Base-by-base conservation (phyloP, 495 filamentous ascomycete genomes). In the Daldinia caldariorum region DNA sequence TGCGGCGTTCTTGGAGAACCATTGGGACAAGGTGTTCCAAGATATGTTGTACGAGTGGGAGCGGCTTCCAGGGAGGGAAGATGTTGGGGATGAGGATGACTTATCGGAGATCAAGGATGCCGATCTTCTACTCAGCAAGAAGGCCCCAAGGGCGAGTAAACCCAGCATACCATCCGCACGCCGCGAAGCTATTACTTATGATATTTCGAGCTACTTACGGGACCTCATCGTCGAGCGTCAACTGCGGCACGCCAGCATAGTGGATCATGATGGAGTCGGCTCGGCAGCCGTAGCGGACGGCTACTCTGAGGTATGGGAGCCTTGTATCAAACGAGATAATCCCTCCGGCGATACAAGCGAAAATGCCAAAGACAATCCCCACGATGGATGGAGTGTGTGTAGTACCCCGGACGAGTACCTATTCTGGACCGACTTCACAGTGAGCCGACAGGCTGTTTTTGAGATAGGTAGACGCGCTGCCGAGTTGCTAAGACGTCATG, bases 381-480 rank as follows among this genome's bases (percentile, higher is more conserved):
- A 39, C n/a, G 47, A 45, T 12, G 45, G 35, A 14, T 41, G 29
- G 34, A 58, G 18, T 6, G 72, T 72, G 32, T 80, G 80, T 51
- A 51, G 71, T 18, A 32, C 61, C 8, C 76, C 76, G 3, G 67
- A 77, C 20, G 64, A 77, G 12, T 71, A 78, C 38, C 64, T 82
- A 3, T 82, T 80, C 59, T 78, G 72, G 53, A 79, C 75, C 2
- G 71, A 71, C 2, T 81, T 80, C 38, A 78, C 73, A 9, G 61
- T 79, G 3, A 69, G 51, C 49, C 45, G 68, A 47, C 71, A 74
- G 12, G 76, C 76, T 16, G 72, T 79, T 1, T 64, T 59, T 18
- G 79, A 80, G 37, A 67, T 82, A 9, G 80, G 76, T 0, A 38
- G 20, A 14, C 61, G 74, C 16, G 79, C 79, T 7, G 79, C 75